phyloP scores from a whole-genome alignment of 1,284 basidiomycete genomes.

The Lignosus rhinocerotis region DNA sequence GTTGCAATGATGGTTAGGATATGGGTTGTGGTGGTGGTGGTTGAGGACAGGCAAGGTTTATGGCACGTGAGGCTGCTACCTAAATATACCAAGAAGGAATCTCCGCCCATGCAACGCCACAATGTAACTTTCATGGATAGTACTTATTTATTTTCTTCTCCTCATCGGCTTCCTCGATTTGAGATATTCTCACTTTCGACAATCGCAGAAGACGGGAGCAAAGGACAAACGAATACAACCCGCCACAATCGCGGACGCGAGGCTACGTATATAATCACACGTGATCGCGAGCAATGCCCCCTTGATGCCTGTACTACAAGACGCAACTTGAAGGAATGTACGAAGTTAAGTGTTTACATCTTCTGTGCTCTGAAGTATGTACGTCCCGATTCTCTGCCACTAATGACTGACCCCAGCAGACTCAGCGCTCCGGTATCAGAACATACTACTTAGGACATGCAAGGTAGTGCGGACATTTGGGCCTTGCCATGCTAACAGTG shows the following conservation, averaged over 20 bases:
- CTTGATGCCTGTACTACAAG: no score
- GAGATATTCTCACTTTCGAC: background rate
- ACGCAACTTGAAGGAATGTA: no score
- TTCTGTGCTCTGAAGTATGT: no score
- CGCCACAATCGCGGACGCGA: background rate
- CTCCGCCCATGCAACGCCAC: conserved; percentile 2
- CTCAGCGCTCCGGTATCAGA: no score
- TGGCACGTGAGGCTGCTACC: conserved; percentile 15
- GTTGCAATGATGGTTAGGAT: background rate
- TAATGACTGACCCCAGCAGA: no score
- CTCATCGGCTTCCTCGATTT: background rate
- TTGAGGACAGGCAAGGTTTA: conserved; percentile 9
- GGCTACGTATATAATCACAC: background rate
- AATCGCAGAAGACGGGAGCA: background rate
- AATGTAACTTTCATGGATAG: background rate
- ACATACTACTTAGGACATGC: no score
- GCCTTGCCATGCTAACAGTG: no score
- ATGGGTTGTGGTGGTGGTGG: conserved; percentile 14
- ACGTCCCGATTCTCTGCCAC: no score
- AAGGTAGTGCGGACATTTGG: no score
- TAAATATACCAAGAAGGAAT: conserved; percentile 4
- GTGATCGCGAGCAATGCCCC: background rate
- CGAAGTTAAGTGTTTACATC: no score
- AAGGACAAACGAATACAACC: background rate
- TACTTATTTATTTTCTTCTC: background rate